These are phyloP conservation scores for Cryptosporidium ubiquitum DNA, from an alignment of 169 alveolate species.

Conservation along the genomic window DNA sequence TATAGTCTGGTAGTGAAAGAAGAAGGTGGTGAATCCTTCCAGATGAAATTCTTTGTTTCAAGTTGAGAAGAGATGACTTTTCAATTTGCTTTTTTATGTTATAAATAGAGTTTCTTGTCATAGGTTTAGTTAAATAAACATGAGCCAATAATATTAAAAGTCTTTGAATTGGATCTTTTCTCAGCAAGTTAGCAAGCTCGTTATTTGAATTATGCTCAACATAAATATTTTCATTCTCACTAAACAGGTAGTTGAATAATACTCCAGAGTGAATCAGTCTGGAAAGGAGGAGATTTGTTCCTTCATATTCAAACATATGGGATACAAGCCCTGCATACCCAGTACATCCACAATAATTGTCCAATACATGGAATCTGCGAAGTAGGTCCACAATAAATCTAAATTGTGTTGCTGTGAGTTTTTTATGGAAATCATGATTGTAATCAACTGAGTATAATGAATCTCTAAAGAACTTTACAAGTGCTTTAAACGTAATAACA, in stretches of 20 bases:
- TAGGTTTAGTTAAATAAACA: constrained; percentile 32
- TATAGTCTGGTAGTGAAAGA: constrained; percentile 56
- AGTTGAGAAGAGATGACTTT: constrained; percentile 31
- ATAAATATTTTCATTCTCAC: background rate
- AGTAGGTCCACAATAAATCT: constrained; percentile 53
- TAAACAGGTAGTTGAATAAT: constrained; percentile 25
- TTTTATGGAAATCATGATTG: constrained; percentile 56
- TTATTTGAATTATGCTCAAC: background rate
- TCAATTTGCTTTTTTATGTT: constrained; percentile 25
- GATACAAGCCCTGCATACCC: constrained; percentile 68
- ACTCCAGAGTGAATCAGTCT: constrained; percentile 58
- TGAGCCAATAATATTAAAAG: constrained; percentile 46
- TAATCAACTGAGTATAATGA: constrained; percentile 67
- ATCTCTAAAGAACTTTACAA: constrained; percentile 58
- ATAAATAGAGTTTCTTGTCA: constrained; percentile 58
- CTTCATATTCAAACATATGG: constrained; percentile 69
- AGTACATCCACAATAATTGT: constrained; percentile 51
- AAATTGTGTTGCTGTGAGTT: constrained; percentile 59
- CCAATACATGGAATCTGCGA: constrained; percentile 61
- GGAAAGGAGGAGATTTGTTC: constrained; percentile 51
- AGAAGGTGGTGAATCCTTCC: constrained; percentile 52
- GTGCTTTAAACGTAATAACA: constrained; percentile 44
- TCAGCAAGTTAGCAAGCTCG: constrained; percentile 20
- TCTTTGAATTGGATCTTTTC: constrained; percentile 47
- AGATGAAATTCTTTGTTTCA: constrained; percentile 18